Base-by-base conservation (phyloP, 2,329 filamentous ascomycete genomes). In the Microdochium trichocladiopsis region DNA sequence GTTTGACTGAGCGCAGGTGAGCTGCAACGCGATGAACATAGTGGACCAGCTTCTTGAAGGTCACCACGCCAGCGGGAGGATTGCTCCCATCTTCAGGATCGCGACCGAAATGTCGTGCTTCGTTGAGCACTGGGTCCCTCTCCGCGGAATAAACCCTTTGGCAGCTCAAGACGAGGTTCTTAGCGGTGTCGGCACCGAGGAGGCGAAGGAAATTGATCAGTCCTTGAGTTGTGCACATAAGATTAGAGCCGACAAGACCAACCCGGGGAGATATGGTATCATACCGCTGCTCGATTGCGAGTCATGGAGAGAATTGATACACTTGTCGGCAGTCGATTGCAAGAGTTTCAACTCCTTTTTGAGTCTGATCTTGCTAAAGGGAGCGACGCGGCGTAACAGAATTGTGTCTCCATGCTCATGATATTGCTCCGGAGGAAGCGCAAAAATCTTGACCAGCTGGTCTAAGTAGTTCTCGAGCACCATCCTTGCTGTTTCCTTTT, bases 391-490 rank as follows among this genome's bases (percentile, higher is more conserved):
- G 4, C 52, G 28, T 25, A 47, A 24, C 49, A 60, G 14, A 9
- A 16, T 2, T 1, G 36, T 16, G 3, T 55, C 25, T 1, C 14
- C 14, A 16, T 37, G 14, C 21, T 3, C n/a, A 22, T 45, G 41
- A 8, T 45, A 10, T 12, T 45, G 16, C 6, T 45, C 41, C 12
- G n/a, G 10, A 22, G 41, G n/a, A 3, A 45, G 41, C 21, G 41
- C 41, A 12, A 45, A 18, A 12, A 22, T 45, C 41, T 22, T 45
- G 41, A 22, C 41, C 5, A 45, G 21, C 5, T 23, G 41, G 11
- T 37, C 48, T 2, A 63, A 45, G 2, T 41, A 3, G 1, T 51
- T 48, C 2, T 33, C 22, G 1, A 76, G 59, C 0, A 55, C 47
- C 8, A 65, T 63, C n/a, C 57, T 58, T 22, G 41, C 41, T 18